Conservation (phyloP, 208 protist species). For the Crithidia expoeki region DNA sequence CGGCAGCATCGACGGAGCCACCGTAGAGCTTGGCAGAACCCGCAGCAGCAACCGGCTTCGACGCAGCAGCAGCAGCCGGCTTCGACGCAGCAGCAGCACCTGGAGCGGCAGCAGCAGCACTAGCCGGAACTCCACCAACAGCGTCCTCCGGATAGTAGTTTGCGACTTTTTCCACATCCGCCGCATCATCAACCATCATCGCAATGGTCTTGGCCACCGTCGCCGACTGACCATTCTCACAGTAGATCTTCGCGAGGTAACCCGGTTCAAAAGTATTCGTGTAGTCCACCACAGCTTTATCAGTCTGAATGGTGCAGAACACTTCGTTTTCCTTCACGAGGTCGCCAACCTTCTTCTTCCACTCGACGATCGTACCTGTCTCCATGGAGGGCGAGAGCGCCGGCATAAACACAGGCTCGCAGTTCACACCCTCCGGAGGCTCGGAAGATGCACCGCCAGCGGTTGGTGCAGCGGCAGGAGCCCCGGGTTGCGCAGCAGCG, state of each 20-base stretch:
- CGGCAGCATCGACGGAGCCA: slow-evolving; percentile 59
- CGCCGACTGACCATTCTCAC: slow-evolving; percentile 76
- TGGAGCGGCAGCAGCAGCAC: slow-evolving; percentile 31
- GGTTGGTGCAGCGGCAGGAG: neutral
- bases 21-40: slow-evolving; percentile 50
- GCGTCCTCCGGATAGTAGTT: slow-evolving; percentile 56
- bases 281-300: slow-evolving; percentile 98
- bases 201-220: slow-evolving; percentile 84
- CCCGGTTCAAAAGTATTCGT: slow-evolving; percentile 94
- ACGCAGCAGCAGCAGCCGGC: slow-evolving; percentile 17
- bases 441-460: neutral
- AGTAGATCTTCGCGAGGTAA: slow-evolving; percentile 96
- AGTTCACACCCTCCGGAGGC: slow-evolving; percentile 44
- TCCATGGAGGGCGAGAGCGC: slow-evolving; percentile 92
- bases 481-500: neutral
- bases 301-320: slow-evolving; percentile 95
- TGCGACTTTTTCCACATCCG: slow-evolving; percentile 71
- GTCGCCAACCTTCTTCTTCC: slow-evolving; percentile 94
- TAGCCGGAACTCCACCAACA: slow-evolving; percentile 24
- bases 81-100: slow-evolving; percentile 29
- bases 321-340: slow-evolving; percentile 93
- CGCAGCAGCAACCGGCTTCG: slow-evolving; percentile 20
- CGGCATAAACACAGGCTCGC: slow-evolving; percentile 84
- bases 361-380: slow-evolving; percentile 81
- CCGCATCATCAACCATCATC: slow-evolving; percentile 85